Base-by-base conservation (phyloP, 202 grass and related monocot species). In the Brachypodium distachyon region DNA sequence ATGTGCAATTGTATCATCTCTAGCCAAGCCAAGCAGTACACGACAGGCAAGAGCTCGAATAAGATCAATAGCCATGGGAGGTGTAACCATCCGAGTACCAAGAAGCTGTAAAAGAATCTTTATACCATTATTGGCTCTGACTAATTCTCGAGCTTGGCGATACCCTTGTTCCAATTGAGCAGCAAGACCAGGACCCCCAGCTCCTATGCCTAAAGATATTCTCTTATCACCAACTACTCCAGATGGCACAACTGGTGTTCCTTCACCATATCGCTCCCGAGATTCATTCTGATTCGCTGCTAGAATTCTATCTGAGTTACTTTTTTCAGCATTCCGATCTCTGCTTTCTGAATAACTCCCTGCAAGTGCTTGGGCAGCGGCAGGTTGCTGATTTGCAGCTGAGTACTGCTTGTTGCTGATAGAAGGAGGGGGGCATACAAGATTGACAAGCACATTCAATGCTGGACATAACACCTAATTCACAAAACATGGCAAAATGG, bases 81-180 rank as follows among this genome's bases (percentile, higher is more conserved):
- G 96, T 43, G 91, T 95, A 70, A 95, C 93, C 96, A 98, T 92
- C 39, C 91, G 79, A 80, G 92, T 86, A 63, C 87, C 77, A 18
- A 98, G 87, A 87, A 98, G 90, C 83, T 95, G 92, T 60, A 98
- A 83, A 67, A 98, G 85, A 79, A 98, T 87, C 69, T 98, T 98
- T 85, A 98, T 98, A 62, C 96, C 96, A 73, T 95, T 98, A 73
- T 98, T 95, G 28, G 96, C 80, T 90, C 96, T 88, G 31, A 98
- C 89, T 77, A 91, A 85, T 89, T 95, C 96, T 68, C 96, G 83
- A 72, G 96, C 96, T 80, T 98, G 96, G 73, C 83, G 91, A 80
- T 98, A 98, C 43, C 77, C 91, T 79, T 95, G 96, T 88, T 98
- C 96, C 82, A 98, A 62, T 83, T 95, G 96, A 74, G 96, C 96